Percentiles rank a stretch among this genome's conserved stretches.
Conservation (phyloP, 2,329 filamentous ascomycete genomes). For the Spiromastix sp. region DNA sequence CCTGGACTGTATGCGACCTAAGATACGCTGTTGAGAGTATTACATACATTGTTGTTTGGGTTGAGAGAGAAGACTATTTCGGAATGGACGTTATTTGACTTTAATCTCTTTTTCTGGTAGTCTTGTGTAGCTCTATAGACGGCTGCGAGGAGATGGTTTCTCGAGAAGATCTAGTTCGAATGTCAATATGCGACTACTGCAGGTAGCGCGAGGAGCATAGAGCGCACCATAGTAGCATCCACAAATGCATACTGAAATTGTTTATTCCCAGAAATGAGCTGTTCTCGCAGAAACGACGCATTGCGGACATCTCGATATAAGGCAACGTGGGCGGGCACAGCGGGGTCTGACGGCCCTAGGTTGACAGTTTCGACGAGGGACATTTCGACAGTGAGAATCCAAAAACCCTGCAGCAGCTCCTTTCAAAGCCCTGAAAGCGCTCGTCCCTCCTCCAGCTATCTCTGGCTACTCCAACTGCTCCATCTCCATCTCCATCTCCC, state of each 20-base stretch:
- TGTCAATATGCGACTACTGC: neutral
- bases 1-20: neutral
- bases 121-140: constrained; percentile 67
- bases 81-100: constrained; percentile 77
- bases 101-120: constrained; percentile 50
- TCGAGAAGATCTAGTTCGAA: constrained; percentile 54
- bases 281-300: constrained; percentile 63
- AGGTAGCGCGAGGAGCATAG: neutral
- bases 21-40: constrained; percentile 2
- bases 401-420: too few relatives aligned
- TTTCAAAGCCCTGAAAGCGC: too few relatives aligned
- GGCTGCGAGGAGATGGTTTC: constrained; percentile 62
- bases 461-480: too few relatives aligned
- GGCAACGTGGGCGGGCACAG: constrained; percentile 59
- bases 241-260: constrained; percentile 91
- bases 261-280: constrained; percentile 73
- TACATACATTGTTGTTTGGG: constrained; percentile 66
- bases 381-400: constrained; percentile 13
- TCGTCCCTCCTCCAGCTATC: too few relatives aligned
- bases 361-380: constrained; percentile 51
- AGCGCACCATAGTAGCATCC: constrained; percentile 66
- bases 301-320: constrained; percentile 72
- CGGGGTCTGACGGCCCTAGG: constrained; percentile 64
- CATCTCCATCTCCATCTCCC: too few relatives aligned
- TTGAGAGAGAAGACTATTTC: constrained; percentile 76